Evolutionary conservation across 164 flowering plant genomes (phyloP), one percentile per base, ranked within the genome.

Genomic region (Pachysandra terminalis): DNA sequence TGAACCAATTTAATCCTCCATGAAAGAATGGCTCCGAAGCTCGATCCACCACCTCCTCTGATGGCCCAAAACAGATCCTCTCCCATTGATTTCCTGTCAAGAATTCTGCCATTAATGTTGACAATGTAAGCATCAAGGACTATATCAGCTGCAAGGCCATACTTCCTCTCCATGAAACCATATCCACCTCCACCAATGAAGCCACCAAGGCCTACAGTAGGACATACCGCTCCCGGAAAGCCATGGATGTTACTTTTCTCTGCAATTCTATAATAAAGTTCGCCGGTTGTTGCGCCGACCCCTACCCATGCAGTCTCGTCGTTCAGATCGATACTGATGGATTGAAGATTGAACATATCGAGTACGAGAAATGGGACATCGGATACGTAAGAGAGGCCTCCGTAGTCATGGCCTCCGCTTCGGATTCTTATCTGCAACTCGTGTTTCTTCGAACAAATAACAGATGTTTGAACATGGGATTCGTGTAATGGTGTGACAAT

Each of bases 51-150:
- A 0, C 77, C 73, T 9, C 77, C 77, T 16, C 71, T 60, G 40
- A 74, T 66, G 19, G 77, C 77, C 77, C 77, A 74, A 24, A 74
- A 74, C 19, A 74, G 35, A 22, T 66, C 77, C 45, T 74, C 77
- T 0, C 76, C 77, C 77, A 70, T 74, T 3, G 71, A 19, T 27
- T 21, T 22, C 25, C 77, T 65, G 63, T 74, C 67, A 1, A 74
- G 67, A 54, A 66, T 45, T 40, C 35, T 55, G 19, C 74, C 77
- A 22, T 48, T 25, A 9, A 45, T 26, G 22, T 69, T 58, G 1
- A 69, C 53, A 19, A 69, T 5, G 14, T 24, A n/a, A 7, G 77
- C 77, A 61, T 74, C 77, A 9, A 74, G 22, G 1, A 74, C 61
- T 19, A 70, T 66, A 41, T 74, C 77, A 9, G 68, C 74, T 0